Percentiles rank a stretch among this genome's conserved stretches.
Conservation (phyloP, 768 basidiomycete species). For the Pisolithus orientalis region DNA sequence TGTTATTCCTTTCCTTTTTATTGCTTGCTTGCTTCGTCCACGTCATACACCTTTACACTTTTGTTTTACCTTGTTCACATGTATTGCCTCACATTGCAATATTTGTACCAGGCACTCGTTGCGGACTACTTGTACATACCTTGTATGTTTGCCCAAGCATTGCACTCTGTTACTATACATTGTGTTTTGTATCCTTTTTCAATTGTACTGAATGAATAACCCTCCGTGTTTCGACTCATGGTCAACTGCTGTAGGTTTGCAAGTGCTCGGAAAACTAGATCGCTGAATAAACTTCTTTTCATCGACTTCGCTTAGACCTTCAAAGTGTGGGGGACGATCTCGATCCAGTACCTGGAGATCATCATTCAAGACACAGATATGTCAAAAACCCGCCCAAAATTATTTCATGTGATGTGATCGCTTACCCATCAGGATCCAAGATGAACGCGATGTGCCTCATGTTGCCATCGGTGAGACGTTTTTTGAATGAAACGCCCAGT, state of each 20-base stretch:
- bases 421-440: constrained; percentile 77
- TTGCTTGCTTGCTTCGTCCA: background rate
- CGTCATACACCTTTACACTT: background rate
- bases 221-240: too few species aligned
- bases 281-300: background rate
- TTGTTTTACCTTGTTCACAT: background rate
- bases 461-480: constrained; percentile 76
- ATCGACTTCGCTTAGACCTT: constrained; percentile 13
- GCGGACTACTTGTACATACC: too few species aligned
- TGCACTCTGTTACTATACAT: too few species aligned
- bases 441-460: constrained; percentile 85
- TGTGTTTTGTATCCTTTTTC: too few species aligned
- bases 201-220: too few species aligned
- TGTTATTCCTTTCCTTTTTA: background rate
- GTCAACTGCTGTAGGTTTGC: too few species aligned
- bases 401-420: background rate
- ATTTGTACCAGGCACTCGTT: too few species aligned
- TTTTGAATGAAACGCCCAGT: constrained; percentile 81
- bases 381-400: background rate
- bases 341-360: constrained; percentile 53
- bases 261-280: background rate
- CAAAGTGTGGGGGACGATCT: constrained; percentile 38
- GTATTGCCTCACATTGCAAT: background rate
- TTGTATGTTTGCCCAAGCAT: too few species aligned
- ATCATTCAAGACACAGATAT: background rate